Percentiles rank a stretch among this genome's conserved stretches.
Evolutionary conservation across 768 basidiomycete species (phyloP).

Genomic region (Suillus fuscotomentosus): DNA sequence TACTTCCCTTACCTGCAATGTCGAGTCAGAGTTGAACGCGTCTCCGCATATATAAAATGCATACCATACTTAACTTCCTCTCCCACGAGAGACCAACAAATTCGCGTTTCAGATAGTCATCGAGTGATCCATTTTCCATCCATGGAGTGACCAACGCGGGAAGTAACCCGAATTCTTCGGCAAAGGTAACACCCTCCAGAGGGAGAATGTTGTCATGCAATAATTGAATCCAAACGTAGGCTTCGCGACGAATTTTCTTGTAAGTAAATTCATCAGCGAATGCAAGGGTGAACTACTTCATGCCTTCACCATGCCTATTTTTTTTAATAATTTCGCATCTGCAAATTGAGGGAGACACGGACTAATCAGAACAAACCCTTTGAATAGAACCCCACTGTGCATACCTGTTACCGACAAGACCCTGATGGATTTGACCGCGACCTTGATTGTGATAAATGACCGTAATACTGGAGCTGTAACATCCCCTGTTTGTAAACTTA

Average conservation of each 20-base stretch:
- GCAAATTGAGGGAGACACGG: neutral
- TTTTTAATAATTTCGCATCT: no score
- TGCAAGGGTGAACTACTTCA: neutral
- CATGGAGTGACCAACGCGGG: conserved; percentile 22
- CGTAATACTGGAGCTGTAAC: neutral
- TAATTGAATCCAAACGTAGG: conserved; percentile 30
- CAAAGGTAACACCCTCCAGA: conserved; percentile 27
- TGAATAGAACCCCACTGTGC: neutral
- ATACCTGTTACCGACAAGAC: neutral
- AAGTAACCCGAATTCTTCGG: conserved; percentile 7
- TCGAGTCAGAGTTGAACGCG: rapidly evolving
- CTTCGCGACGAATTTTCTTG: conserved; percentile 27
- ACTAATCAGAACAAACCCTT: neutral
- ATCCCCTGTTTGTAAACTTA: neutral
- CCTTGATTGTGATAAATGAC: neutral
- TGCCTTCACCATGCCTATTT: no score
- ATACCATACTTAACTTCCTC: neutral
- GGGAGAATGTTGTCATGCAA: conserved; percentile 28
- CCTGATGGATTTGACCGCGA: conserved; percentile 8
- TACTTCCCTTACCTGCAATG: neutral
- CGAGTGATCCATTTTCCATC: conserved; percentile 28
- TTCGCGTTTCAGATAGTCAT: conserved; percentile 24
- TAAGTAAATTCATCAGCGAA: neutral
- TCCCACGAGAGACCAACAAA: neutral
- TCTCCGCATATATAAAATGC: neutral